phyloP scores from a whole-genome alignment of 2,329 filamentous ascomycete species.

The Daldinia eschscholtzii region DNA sequence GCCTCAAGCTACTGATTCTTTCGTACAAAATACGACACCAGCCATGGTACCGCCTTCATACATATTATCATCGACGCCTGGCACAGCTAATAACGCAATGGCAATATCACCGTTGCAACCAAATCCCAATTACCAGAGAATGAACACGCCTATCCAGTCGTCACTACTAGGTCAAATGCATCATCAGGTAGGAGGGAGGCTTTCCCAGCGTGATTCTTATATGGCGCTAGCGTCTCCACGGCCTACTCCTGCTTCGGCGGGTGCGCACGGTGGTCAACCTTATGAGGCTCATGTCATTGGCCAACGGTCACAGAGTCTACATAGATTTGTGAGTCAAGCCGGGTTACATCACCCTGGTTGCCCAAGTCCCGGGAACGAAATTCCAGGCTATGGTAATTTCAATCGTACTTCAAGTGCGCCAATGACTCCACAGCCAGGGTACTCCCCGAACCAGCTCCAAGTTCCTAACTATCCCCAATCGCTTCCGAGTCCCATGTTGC shows the following conservation, averaged over 20 bases:
- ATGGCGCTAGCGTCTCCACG: constrained; percentile 1
- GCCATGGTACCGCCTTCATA: neutral
- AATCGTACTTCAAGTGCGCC: neutral
- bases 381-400: neutral
- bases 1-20: neutral
- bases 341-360: neutral
- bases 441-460: neutral
- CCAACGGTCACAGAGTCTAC: constrained; percentile 8
- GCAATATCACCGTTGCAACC: neutral
- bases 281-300: neutral
- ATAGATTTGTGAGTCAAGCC: constrained; percentile 11
- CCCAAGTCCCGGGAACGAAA: constrained; percentile 8
- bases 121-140: neutral
- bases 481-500: neutral
- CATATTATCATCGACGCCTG: neutral
- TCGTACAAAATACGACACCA: neutral
- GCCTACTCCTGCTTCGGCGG: constrained; percentile 7
- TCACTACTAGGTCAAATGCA: constrained; percentile 12
- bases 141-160: neutral
- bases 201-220: constrained; percentile 18
- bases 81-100: no score
- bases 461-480: constrained; percentile 9
- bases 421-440: constrained; percentile 6
- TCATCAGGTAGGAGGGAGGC: neutral
- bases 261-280: neutral